A percentile compares a stretch with the other conserved stretches of the same genome.
phyloP scores from a whole-genome alignment of 2,329 filamentous ascomycete species.

The Aspergillus candidus region DNA sequence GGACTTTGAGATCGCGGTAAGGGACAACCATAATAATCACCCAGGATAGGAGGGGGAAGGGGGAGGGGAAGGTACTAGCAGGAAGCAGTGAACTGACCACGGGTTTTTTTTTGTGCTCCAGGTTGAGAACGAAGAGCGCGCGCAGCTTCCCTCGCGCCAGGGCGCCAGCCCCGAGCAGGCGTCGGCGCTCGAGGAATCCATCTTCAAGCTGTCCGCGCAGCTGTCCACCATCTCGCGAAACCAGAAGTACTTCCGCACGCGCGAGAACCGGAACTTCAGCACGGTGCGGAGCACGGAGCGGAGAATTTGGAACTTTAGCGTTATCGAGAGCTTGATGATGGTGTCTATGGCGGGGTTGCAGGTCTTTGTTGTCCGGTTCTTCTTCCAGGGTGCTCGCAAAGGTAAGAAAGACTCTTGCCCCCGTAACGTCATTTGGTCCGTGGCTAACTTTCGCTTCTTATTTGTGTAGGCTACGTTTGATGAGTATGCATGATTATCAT shows the following conservation, averaged over 20 bases:
- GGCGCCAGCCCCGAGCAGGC: conserved; percentile 86
- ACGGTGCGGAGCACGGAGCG: conserved; percentile 94
- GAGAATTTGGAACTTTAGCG: conserved; percentile 93
- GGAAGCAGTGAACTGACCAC: not conserved
- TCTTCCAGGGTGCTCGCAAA: conserved; percentile 84
- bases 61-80: not conserved
- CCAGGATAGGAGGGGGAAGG: not conserved
- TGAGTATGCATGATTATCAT: conserved; percentile 26
- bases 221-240: conserved; percentile 91
- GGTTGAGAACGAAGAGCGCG: conserved; percentile 85
- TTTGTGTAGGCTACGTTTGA: conserved; percentile 31
- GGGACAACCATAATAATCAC: no score
- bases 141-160: conserved; percentile 79
- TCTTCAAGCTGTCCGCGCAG: conserved; percentile 89
- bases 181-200: conserved; percentile 79
- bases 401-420: conserved; percentile 36
- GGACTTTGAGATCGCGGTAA: conserved; percentile 91
- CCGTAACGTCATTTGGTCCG: no score
- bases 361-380: conserved; percentile 96
- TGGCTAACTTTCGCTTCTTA: not conserved
- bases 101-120: conserved; percentile 31
- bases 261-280: conserved; percentile 98
- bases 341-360: conserved; percentile 92
- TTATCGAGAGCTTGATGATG: conserved; percentile 88
- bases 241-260: conserved; percentile 98